These are phyloP conservation scores for Citrullus amarus DNA, from an alignment of 306 rosid genomes.

Conservation along the genomic window DNA sequence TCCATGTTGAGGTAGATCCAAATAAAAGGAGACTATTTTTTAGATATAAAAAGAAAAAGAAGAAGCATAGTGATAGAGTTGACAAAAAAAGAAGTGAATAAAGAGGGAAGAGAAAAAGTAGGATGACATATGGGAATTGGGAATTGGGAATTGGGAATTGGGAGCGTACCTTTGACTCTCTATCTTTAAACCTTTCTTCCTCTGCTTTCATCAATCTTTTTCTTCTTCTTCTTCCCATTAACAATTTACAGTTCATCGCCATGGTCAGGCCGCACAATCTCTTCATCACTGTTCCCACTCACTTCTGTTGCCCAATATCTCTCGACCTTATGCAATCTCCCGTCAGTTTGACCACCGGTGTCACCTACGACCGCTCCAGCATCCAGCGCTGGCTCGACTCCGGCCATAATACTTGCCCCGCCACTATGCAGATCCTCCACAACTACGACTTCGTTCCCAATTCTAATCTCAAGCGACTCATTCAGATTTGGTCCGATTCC, in stretches of 20 bases:
- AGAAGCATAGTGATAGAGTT: background rate
- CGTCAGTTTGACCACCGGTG: conserved; percentile 82
- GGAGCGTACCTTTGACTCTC: conserved; percentile 66
- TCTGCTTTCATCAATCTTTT: background rate
- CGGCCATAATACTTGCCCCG: conserved; percentile 90
- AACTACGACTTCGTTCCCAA: conserved; percentile 64
- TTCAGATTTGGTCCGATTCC: conserved; percentile 86
- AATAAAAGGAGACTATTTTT: too few species aligned
- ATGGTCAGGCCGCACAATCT: conserved; percentile 21
- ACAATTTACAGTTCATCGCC: background rate
- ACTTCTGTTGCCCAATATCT: conserved; percentile 77
- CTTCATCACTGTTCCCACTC: conserved; percentile 50
- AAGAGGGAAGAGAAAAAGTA: conserved; percentile 8
- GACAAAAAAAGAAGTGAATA: background rate
- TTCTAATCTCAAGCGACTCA: conserved; percentile 63
- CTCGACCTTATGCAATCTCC: conserved; percentile 91
- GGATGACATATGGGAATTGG: conserved; percentile 22
- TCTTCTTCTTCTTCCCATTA: conserved; percentile 3
- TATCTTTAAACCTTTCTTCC: conserved; percentile 26
- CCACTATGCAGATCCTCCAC: conserved; percentile 80
- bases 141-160: conserved; percentile 1
- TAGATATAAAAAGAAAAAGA: too few species aligned
- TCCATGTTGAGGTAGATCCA: too few species aligned
- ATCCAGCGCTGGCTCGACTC: conserved; percentile 91
- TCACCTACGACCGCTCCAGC: conserved; percentile 86